These are phyloP conservation scores for Middelhovenomyces tepae DNA, from an alignment of 805 yeast genomes.

Conservation along the genomic window DNA sequence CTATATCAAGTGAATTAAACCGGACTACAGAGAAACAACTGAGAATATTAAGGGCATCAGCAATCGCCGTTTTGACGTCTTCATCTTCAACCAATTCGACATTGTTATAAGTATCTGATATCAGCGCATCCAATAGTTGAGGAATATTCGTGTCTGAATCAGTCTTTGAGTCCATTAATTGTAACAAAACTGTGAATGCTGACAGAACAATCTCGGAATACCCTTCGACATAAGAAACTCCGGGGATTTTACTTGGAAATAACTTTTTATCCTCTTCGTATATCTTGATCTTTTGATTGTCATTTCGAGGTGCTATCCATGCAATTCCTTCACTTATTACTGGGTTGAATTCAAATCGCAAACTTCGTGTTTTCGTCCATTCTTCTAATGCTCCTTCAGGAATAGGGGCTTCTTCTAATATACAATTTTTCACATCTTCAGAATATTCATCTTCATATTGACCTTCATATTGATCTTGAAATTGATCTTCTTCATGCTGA, in stretches of 20 bases:
- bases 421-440: slow-evolving; percentile 4
- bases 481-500: too few relatives aligned
- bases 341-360: slow-evolving; percentile 20
- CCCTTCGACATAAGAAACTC: slow-evolving; percentile 4
- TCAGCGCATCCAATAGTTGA: too few relatives aligned
- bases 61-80: slow-evolving; percentile 3
- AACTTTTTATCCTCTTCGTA: slow-evolving; percentile 15
- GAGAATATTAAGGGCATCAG: slow-evolving; percentile 11
- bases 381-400: slow-evolving; percentile 16
- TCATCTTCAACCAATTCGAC: slow-evolving; percentile 6
- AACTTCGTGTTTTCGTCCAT: slow-evolving; percentile 21
- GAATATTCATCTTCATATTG: too few relatives aligned
- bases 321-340: slow-evolving; percentile 17
- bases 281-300: slow-evolving; percentile 2
- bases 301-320: slow-evolving; percentile 18
- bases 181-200: slow-evolving; percentile 9
- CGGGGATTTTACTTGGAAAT: slow-evolving; percentile 16
- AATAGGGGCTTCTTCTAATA: slow-evolving; percentile 21
- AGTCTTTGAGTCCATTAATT: too few relatives aligned
- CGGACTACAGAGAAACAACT: slow-evolving; percentile 19
- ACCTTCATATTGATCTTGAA: too few relatives aligned
- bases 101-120: slow-evolving; percentile 2
- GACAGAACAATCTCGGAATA: slow-evolving; percentile 12
- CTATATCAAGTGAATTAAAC: slow-evolving; percentile 14
- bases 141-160: too few relatives aligned